Evolutionary conservation across 768 basidiomycete genomes (phyloP), one percentile per base, ranked within the genome.

Genomic region (Multifurca ochricompacta): DNA sequence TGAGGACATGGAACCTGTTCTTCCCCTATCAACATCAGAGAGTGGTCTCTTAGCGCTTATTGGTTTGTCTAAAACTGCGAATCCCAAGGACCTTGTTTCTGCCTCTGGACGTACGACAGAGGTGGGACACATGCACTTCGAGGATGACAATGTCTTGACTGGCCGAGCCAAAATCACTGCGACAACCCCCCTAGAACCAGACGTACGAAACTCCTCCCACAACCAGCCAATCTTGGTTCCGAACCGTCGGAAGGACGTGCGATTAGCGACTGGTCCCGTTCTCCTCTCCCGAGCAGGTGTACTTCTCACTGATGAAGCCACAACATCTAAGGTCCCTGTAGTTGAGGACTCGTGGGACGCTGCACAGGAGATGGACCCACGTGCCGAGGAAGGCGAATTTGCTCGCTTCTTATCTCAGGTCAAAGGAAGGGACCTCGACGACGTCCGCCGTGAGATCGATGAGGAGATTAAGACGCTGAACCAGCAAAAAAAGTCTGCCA

Each of bases 351-450:
- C 69, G 46, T 91, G 85, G 78, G 91, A 94, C 60, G 83, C 85
- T 1, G 87, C 83, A n/a, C 77, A 90, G 30, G 91, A 93, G 67
- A 87, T 92, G 75, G 85, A 89, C 61, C 74, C 79, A 2, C 78
- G 79, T 39, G 82, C 78, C 0, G 89, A 94, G 68, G 87, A 86
- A 61, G 82, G 86, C 40, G 91, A 93, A 65, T 98, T 93, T 70
- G 93, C 86, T n/a, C 78, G 80, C 9, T 95, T 98, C 64, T 70
- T 97, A 54, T 91, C 94, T 1, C 85, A 92, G 62, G 85, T 99
- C 60, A 91, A 91, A 66, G 91, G 90, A 7, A 82, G 79, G 56
- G 82, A 93, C 65, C 68, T 98, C 44, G 83, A 88, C 32, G 77
- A 82, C 37, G 87, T 95, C 37, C 77, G 85, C 52, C 76, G 77